Conservation (phyloP, 768 basidiomycete species). For the Collybia sordida region DNA sequence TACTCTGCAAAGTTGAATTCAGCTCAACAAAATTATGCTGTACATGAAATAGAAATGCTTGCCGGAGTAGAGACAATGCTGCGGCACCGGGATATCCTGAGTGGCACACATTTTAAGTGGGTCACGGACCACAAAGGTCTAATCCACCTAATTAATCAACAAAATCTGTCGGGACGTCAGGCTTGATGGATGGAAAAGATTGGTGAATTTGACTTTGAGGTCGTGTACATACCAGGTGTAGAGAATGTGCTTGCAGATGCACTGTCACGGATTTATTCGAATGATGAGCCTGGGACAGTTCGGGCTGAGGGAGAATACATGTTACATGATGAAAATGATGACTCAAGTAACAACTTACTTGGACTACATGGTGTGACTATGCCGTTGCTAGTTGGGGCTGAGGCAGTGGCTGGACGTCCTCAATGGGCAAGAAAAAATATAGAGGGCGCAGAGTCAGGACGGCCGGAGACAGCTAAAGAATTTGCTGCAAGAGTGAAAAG, state of each 20-base stretch:
- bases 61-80: not conserved
- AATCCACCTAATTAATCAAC: not conserved
- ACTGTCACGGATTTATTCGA: not conserved
- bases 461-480: constrained; percentile 1
- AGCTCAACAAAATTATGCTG: not conserved
- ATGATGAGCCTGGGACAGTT: not conserved
- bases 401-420: no score
- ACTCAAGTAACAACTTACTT: no score
- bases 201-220: constrained; percentile 28
- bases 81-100: not conserved
- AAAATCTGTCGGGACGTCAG: constrained; percentile 17
- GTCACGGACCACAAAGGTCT: not conserved
- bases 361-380: no score
- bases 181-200: constrained; percentile 33
- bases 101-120: not conserved
- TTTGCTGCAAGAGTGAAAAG: no score
- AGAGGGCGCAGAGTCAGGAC: no score
- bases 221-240: constrained; percentile 23
- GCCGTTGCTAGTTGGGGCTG: no score
- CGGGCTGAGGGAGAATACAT: not conserved
- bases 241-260: constrained; percentile 23
- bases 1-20: not conserved
- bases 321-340: no score
- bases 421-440: no score
- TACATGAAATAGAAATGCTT: constrained; percentile 1